Base-by-base conservation (phyloP, 1,284 basidiomycete genomes). In the Boletus calvinii region DNA sequence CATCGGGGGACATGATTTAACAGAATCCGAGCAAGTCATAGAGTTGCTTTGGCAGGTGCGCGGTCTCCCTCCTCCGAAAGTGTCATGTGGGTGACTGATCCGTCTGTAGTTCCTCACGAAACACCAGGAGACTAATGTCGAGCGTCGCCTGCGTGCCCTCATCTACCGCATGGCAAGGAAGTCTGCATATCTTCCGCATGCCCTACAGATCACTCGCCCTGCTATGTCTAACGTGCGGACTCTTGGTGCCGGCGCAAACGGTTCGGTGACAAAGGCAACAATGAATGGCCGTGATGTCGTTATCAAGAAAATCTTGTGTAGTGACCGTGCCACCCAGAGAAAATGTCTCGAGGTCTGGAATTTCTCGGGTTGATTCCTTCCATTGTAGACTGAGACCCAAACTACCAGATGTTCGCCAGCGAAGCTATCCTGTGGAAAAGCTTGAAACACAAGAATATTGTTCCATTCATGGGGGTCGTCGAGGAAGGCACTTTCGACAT, bases 391-490 rank as follows among this genome's bases (percentile, higher is more conserved):
- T 46, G 13, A 63, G 10, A 42, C 51, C 2, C n/a, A 2, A 15
- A 22, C 24, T 38, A n/a, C 34, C 24, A 62, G 68, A 45, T 54
- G 48, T 66, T 69, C 15, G 48, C 61, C n/a, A 46, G 65, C 17
- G 65, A 70, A 35, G 64, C 65, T 15, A 66, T 68, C 31, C 44
- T 68, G n/a, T 66, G 65, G 65, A 41, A 37, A 35, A 67, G 65
- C 13, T 38, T 66, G 10, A 30, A 22, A 41, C 68, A 66, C 50
- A 38, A 53, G 15, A 68, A 69, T 20, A 65, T 66, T 10, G 53
- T 66, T 24, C 62, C 60, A 11, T 66, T 70, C 43, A 15, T 55
- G 2, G 68, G 67, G 1, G 38, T 67, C 29, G 9, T 69, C 34
- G 13, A 17, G 18, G 43, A 66, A 34, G 40, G 38, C 8, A 32